Percentiles rank a stretch among this genome's conserved stretches.
phyloP scores from a whole-genome alignment of 495 filamentous ascomycete species.

The Ramalina intermedia region DNA sequence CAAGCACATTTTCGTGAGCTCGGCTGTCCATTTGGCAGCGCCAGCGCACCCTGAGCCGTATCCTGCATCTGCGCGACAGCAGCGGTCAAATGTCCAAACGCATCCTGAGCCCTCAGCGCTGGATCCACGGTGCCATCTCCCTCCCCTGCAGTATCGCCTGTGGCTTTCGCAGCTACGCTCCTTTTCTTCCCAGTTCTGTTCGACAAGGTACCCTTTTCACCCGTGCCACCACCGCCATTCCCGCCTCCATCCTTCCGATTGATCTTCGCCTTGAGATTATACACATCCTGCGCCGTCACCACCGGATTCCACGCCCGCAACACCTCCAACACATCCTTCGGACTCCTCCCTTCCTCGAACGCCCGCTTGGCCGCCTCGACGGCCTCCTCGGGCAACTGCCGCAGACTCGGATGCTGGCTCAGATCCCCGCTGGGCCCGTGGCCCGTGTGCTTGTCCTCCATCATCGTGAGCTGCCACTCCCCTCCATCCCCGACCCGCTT shows the following conservation, averaged over 20 bases:
- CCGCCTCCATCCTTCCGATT: slow-evolving; percentile 2
- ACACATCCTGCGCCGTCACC: slow-evolving; percentile 16
- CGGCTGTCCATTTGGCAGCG: background rate
- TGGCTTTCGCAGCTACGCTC: background rate
- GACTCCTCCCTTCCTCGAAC: slow-evolving; percentile 10
- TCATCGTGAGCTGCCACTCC: slow-evolving; percentile 14
- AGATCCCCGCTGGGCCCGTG: slow-evolving; percentile 8
- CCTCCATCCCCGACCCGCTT: slow-evolving; percentile 6
- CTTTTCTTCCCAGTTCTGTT: background rate
- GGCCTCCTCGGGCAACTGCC: slow-evolving; percentile 9
- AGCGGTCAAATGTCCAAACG: slow-evolving; percentile 1
- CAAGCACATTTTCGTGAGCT: background rate
- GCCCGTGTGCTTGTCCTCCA: slow-evolving; percentile 14
- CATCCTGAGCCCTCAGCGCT: slow-evolving; percentile 2
- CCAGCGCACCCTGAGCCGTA: background rate
- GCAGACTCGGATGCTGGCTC: slow-evolving; percentile 9
- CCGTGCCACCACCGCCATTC: no score
- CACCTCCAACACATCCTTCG: slow-evolving; percentile 15
- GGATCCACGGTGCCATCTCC: background rate
- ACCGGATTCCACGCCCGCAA: slow-evolving; percentile 8
- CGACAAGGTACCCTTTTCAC: no score
- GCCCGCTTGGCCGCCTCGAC: slow-evolving; percentile 9
- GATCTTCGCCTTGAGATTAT: slow-evolving; percentile 17
- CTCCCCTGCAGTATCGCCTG: background rate
- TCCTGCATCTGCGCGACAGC: slow-evolving; percentile 5